Base-by-base conservation (phyloP, 2,329 filamentous ascomycete genomes). In the Penicillium brasilianum region DNA sequence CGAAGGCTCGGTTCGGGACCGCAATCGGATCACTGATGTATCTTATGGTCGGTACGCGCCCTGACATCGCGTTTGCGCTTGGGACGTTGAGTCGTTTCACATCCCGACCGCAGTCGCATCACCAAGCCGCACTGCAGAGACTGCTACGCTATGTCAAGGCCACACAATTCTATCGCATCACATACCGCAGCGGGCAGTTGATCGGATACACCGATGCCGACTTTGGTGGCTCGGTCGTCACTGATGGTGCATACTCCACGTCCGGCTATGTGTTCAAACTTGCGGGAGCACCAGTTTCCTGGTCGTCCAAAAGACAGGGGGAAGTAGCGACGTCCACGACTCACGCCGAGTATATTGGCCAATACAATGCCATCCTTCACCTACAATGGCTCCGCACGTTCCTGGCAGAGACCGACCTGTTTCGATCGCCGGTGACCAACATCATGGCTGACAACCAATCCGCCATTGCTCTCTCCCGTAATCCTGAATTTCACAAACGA, bases 211-310 rank as follows among this genome's bases (percentile, higher is more conserved):
- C 57, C 0, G 58, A 63, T 37, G 60, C 57, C 16, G 60, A 66
- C 37, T 66, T 59, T 28, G 61, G 58, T 46, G 64, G 64, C 39
- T 63, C 61, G 8, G 53, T 62, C 30, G 57, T 61, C 37, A 58
- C 64, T 32, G 57, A 66, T 14, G 48, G 59, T 20, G 61, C 61
- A 32, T 60, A 62, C 39, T 71, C 67, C 1, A 69, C 65, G 2
- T 63, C 64, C 8, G 68, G 67, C 46, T 70, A 65, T 48, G 32
- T 69, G 11, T 72, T 72, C 58, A 55, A 60, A 28, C 57, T 69
- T 37, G 63, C 59, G 20, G 66, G 69, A 9, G 68, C 48, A n/a
- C 61, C 66, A 32, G 63, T 72, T 48, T 68, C 62, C 43, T 71
- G 64, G 68, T 61, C 60, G 18, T 68, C 67, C 22, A 63, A 66